Base-by-base conservation (phyloP, 108 stramenopile genomes). In the Cyclotella choctawhatcheeana region DNA sequence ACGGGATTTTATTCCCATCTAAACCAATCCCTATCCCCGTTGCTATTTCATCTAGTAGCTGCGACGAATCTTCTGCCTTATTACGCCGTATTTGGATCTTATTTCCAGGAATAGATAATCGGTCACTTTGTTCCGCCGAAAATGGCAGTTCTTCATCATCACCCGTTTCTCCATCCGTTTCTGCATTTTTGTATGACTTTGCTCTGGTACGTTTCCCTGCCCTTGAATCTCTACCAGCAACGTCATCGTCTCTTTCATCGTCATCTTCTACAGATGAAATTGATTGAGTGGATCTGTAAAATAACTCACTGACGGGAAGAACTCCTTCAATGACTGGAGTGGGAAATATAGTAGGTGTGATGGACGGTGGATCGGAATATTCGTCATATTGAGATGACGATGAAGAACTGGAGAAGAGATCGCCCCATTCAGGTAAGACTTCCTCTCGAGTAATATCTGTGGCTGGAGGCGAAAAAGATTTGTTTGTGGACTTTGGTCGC, bases 251-350 rank as follows among this genome's bases (percentile, higher is more conserved):
- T 37, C 40, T 34, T 30, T 43, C 21, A 0, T 58, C 48, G 4
- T 65, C 56, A 2, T 45, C 48, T 14, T 30, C 64, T 24, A 47
- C 48, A 21, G 71, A 68, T 3, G 68, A 75, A 24, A 52, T 64
- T 2, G 74, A 64, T 65, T 71, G 75, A 48, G 88, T 74, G 2
- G 88, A 88, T 58, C 88, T 59, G 67, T 93, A 93, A 67, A 93
- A 93, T 7, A 93, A 67, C 51, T 90, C 92, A 35, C 86, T 85
- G 0, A 93, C 92, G 3, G 92, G 92, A 21, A 93, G 59, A 13
- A 90, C 89, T 20, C 89, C 92, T 26, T 89, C 86, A 13, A 93
- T 69, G 2, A 83, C 55, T 12, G 79, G 62, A 22, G 74, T 63
- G 4, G 79, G 59, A 16, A 58, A 74, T 20, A 25, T 31, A 6